These are phyloP conservation scores for Cladosporium velox DNA, from an alignment of 2,329 filamentous ascomycete genomes.

Conservation along the genomic window DNA sequence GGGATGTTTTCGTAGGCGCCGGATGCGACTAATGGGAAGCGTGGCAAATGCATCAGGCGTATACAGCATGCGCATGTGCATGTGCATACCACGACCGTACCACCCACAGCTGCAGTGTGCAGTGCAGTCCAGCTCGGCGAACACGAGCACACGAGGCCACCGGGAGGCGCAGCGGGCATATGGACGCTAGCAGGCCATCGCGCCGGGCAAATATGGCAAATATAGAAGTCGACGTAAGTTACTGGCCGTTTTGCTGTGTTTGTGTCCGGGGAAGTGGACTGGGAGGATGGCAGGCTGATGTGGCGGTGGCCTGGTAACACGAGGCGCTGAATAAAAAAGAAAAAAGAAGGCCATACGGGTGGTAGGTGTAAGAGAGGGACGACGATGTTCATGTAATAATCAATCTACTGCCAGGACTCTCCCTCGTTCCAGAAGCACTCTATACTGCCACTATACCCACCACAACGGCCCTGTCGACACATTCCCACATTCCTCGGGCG, in stretches of 20 bases:
- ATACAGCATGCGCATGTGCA: neutral
- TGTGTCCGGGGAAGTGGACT: conserved; percentile 6
- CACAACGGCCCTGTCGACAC: conserved; percentile 6
- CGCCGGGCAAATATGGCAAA: conserved; percentile 3
- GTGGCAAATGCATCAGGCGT: neutral
- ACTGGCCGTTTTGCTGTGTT: neutral
- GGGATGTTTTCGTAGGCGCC: neutral
- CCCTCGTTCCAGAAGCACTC: conserved; percentile 8
- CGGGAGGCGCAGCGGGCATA: conserved; percentile 3
- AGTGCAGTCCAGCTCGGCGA: neutral
- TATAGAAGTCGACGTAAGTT: neutral
- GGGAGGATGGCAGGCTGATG: neutral
- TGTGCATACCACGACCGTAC: neutral
- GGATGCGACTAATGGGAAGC: neutral
- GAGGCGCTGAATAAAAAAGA: neutral
- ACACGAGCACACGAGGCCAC: conserved; percentile 7
- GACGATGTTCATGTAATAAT: neutral
- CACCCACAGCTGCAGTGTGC: neutral
- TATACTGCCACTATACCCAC: neutral
- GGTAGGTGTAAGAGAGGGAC: neutral
- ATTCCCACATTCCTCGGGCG: neutral
- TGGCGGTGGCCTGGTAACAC: neutral
- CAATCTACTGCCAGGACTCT: neutral
- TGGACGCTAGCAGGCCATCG: neutral
- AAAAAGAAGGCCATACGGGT: neutral